phyloP scores from a whole-genome alignment of 805 yeast genomes.

The Candida incommunis region DNA sequence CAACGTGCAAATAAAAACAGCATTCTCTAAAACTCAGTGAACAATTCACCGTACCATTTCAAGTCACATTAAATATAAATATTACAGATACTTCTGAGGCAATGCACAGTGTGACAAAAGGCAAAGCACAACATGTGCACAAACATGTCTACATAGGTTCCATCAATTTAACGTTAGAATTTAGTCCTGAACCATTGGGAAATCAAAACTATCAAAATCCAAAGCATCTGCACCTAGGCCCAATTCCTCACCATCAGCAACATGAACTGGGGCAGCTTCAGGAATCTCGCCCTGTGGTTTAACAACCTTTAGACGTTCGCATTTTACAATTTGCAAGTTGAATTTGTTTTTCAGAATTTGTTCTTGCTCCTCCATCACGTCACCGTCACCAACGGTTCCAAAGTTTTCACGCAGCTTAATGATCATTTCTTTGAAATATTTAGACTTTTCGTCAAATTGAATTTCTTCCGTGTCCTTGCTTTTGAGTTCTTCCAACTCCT shows the following conservation, averaged over 20 bases:
- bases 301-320: not conserved
- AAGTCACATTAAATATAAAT: not conserved
- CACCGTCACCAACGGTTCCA: constrained; percentile 12
- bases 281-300: constrained; percentile 13
- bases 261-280: constrained; percentile 25
- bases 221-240: constrained; percentile 26
- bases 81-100: too few relatives aligned
- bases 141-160: too few relatives aligned
- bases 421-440: constrained; percentile 13
- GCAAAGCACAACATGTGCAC: too few relatives aligned
- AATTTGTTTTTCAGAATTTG: constrained; percentile 6
- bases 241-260: constrained; percentile 66
- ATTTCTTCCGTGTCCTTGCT: constrained; percentile 10
- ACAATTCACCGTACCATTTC: too few relatives aligned
- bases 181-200: not conserved
- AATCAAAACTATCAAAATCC: not conserved
- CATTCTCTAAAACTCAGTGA: too few relatives aligned
- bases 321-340: not conserved
- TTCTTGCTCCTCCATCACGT: constrained; percentile 9
- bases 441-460: constrained; percentile 10
- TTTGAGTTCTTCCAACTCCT: constrained; percentile 17
- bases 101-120: too few relatives aligned
- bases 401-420: constrained; percentile 17
- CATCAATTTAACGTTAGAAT: not conserved
- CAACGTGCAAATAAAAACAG: too few relatives aligned